Base-by-base conservation (phyloP, 2,329 filamentous ascomycete species). In the Zymoseptoria brevis region DNA sequence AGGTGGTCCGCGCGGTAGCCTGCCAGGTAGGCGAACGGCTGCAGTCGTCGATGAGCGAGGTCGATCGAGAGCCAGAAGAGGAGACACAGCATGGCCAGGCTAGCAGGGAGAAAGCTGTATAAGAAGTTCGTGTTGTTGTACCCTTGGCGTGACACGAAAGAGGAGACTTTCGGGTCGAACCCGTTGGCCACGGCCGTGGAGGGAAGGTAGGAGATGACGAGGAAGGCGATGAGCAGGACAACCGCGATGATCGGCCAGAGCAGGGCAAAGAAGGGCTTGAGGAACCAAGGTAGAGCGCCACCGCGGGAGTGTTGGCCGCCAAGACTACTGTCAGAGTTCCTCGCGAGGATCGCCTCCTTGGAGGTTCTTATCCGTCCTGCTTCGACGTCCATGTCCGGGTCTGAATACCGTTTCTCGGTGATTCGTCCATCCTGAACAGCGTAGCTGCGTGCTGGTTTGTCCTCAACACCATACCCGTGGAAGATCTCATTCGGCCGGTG, bases 101-200 rank as follows among this genome's bases (percentile, higher is more conserved):
- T 66, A 2, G 86, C 83, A 0, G 89, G 88, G 21, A 92, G 58
- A 73, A 92, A 90, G 61, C 83, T 85, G 77, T 91, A 96, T 55
- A 96, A 76, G 75, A 96, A 96, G 74, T 96, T 90, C 54, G 90
- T 89, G 0, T 89, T 79, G 1, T 90, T 95, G 74, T 95, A 96
- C 19, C 87, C 89, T 24, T 69, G 66, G 6, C 45, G 62, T 65
- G 66, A 69, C 48, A 73, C 70, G 4, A 66, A 61, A n/a, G 66
- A 84, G 8, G 79, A 76, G 0, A 96, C 76, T 6, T 80, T 77
- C 2, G 92, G 90, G 6, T 80, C 73, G 72, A 96, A 96, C 8
- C 91, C 92, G 7, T 79, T 72, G 45, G 81, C 75, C 29, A 96
- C 79, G 9, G 83, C 81, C 8, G 80, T 77, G 48, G 87, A 85